Base-by-base conservation (phyloP, 306 rosid species). In the Dalbergia oliveri region DNA sequence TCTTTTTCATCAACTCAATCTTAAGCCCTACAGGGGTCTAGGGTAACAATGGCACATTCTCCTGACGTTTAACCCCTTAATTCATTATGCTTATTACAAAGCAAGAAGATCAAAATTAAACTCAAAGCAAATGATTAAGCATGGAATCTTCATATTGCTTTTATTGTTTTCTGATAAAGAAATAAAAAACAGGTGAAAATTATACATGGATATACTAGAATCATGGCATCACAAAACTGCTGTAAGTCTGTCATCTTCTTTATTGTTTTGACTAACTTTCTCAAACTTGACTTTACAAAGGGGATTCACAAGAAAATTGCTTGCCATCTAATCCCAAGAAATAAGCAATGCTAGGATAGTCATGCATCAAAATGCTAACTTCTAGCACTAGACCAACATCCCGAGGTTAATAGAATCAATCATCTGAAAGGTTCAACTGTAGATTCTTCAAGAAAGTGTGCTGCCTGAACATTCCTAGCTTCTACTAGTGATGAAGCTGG, bases 401-500 rank as follows among this genome's bases (percentile, higher is more conserved):
- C 13, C n/a, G n/a, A n/a, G n/a, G n/a, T n/a, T 59, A 8, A 61
- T 43, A 75, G 41, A 73, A 62, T 51, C 44, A 64, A 75, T 87
- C 83, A 90, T 84, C 97, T 87, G 85, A 21, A 93, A 69, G 98
- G 92, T 71, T 91, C 97, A 80, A 95, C 88, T 26, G 23, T 1
- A 80, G 96, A 76, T 63, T 95, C 97, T 84, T 93, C 90, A 79
- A 95, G 94, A 82, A 64, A 65, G 51, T 86, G 19, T 57, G 97
- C 96, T 80, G 93, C 97, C 87, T 91, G 88, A 95, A 68, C 94
- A 95, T 66, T 91, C 98, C 1, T 50, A 5, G 97, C 98, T 83
- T 93, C 97, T 6, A 47, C 73, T 54, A 81, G 70, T 13, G 94
- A 86, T n/a, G 92, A 77, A 53, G 53, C 61, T 47, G 86, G 69